These are phyloP conservation scores for Tricholoma hemisulphureum DNA, from an alignment of 768 basidiomycete genomes.

Conservation along the genomic window DNA sequence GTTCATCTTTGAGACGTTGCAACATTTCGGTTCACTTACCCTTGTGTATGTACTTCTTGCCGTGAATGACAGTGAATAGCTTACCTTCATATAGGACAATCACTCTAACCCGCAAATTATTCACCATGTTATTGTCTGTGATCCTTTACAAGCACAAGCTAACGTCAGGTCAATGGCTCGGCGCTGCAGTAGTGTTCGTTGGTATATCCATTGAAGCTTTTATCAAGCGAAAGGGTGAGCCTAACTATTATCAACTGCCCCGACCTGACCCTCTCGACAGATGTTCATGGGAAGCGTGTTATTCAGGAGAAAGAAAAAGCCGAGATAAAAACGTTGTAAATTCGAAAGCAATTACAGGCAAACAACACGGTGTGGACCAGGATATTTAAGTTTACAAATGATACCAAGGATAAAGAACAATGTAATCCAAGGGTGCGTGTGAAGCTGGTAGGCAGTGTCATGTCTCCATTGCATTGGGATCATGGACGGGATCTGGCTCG, in stretches of 20 bases:
- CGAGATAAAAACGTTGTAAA: constrained; percentile 73
- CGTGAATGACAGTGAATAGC: not conserved
- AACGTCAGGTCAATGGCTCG: constrained; percentile 85
- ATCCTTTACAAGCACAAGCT: constrained; percentile 87
- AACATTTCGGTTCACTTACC: constrained; percentile 87
- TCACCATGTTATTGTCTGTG: constrained; percentile 97
- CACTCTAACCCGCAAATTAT: constrained; percentile 93
- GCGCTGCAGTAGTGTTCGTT: constrained; percentile 90
- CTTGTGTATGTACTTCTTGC: constrained; percentile 55
- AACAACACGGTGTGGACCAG: not conserved
- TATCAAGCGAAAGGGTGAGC: constrained; percentile 80
- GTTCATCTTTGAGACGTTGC: constrained; percentile 96
- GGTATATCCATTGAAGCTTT: constrained; percentile 93
- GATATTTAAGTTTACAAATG: not conserved
- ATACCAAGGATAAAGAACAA: not conserved
- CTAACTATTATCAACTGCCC: constrained; percentile 9
- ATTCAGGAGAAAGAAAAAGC: constrained; percentile 83
- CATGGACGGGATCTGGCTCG: constrained; percentile 30
- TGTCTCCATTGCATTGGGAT: constrained; percentile 52
- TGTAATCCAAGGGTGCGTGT: not conserved
- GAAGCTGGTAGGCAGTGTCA: constrained; percentile 28
- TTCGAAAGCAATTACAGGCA: constrained; percentile 1
- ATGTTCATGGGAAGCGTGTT: constrained; percentile 77
- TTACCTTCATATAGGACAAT: constrained; percentile 61
- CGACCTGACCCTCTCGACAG: constrained; percentile 35